These are phyloP conservation scores for Penicillium paxilli DNA, from an alignment of 495 filamentous ascomycete species.

Conservation along the genomic window DNA sequence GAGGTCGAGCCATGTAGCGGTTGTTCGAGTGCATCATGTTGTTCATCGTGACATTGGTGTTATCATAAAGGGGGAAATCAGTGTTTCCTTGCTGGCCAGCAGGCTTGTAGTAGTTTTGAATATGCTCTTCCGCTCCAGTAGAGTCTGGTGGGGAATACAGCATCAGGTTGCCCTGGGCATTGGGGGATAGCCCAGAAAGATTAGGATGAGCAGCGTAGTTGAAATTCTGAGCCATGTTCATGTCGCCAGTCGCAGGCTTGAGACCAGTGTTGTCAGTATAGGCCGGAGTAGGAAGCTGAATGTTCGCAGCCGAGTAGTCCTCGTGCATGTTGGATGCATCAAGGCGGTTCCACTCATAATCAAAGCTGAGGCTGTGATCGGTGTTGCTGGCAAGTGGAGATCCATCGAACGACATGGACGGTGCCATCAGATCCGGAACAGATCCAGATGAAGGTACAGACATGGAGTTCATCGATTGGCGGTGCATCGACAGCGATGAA, in stretches of 20 bases:
- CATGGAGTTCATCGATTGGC: slow-evolving; percentile 27
- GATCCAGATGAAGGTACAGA: slow-evolving; percentile 24
- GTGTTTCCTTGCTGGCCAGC: slow-evolving; percentile 28
- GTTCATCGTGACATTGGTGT: slow-evolving; percentile 3
- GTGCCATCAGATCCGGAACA: slow-evolving; percentile 22
- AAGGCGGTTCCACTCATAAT: slow-evolving; percentile 39
- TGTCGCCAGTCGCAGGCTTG: slow-evolving; percentile 11
- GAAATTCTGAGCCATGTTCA: background rate
- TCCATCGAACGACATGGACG: slow-evolving; percentile 19
- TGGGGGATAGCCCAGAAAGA: slow-evolving; percentile 57
- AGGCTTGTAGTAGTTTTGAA: slow-evolving; percentile 47
- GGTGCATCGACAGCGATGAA: slow-evolving; percentile 23
- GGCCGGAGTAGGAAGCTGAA: slow-evolving; percentile 29
- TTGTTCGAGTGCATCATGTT: background rate
- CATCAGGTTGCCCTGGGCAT: slow-evolving; percentile 62
- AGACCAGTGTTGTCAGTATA: slow-evolving; percentile 13
- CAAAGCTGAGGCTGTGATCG: slow-evolving; percentile 32
- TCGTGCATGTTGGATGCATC: slow-evolving; percentile 28
- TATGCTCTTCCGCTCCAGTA: slow-evolving; percentile 27
- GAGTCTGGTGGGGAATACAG: slow-evolving; percentile 64
- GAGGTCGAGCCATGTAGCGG: slow-evolving; percentile 5
- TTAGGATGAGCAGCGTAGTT: slow-evolving; percentile 8
- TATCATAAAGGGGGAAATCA: slow-evolving; percentile 49
- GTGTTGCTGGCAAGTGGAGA: slow-evolving; percentile 29
- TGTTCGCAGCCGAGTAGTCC: slow-evolving; percentile 36